A percentile compares a stretch with the other conserved stretches of the same genome.
Conservation (phyloP, 768 basidiomycete genomes). For the Lactarius deliciosus region DNA sequence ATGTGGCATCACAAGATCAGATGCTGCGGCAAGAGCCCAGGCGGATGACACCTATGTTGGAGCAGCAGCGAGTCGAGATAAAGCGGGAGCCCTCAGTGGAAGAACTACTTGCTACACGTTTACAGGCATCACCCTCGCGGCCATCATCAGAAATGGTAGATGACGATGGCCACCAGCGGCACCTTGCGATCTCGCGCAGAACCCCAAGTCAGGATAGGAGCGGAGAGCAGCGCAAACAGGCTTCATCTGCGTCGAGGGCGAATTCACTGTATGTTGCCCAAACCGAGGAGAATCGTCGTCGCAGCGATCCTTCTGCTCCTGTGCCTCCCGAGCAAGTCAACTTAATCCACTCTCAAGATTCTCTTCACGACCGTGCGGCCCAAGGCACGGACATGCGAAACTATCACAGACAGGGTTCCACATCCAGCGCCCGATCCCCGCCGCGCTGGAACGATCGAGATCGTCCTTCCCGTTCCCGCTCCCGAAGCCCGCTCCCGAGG, state of each 20-base stretch:
- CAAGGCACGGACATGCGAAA: background rate
- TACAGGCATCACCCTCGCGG: background rate
- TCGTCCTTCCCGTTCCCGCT: constrained; percentile 13
- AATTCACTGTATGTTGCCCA: constrained; percentile 1
- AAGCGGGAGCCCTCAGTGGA: constrained; percentile 21
- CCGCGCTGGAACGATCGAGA: constrained; percentile 7
- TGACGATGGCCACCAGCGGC: background rate
- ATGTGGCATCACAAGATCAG: background rate
- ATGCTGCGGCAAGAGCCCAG: background rate
- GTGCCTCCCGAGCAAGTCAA: background rate
- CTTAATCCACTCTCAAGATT: background rate
- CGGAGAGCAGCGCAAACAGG: background rate
- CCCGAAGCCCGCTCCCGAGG: constrained; percentile 1
- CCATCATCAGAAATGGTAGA: background rate
- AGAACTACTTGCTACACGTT: background rate
- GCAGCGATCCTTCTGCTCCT: background rate
- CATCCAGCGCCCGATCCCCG: constrained; percentile 10
- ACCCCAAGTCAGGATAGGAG: constrained; percentile 12
- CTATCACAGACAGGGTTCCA: constrained; percentile 7
- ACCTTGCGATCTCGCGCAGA: background rate
- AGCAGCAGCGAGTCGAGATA: background rate
- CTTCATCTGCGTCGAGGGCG: constrained; percentile 1
- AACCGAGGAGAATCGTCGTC: constrained; percentile 1
- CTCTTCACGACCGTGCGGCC: background rate
- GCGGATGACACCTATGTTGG: background rate